A percentile compares a stretch with the other conserved stretches of the same genome.
phyloP scores from a whole-genome alignment of 345 rosid species.

The Ceriops tagal region DNA sequence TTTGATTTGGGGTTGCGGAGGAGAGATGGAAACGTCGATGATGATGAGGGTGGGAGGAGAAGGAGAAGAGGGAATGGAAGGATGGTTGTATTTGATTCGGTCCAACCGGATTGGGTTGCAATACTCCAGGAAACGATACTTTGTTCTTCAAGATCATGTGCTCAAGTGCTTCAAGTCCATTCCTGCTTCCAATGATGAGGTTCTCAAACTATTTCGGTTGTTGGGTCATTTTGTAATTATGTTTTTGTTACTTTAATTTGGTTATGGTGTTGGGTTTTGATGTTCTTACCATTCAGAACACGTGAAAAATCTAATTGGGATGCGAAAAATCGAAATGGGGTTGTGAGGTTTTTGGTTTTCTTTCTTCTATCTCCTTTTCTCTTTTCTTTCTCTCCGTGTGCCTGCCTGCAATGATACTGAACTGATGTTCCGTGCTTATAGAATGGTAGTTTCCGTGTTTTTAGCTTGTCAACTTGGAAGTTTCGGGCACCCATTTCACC shows the following conservation, averaged over 20 bases:
- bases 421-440: too few relatives aligned
- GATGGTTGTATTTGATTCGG: slow-evolving; percentile 79
- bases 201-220: slow-evolving; percentile 9
- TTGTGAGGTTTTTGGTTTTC: not conserved
- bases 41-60: not conserved
- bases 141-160: slow-evolving; percentile 60
- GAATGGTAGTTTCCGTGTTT: too few relatives aligned
- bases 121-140: slow-evolving; percentile 81
- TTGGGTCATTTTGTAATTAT: not conserved
- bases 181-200: slow-evolving; percentile 60
- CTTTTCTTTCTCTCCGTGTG: not conserved
- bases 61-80: slow-evolving; percentile 58
- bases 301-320: not conserved
- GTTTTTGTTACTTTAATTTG: not conserved
- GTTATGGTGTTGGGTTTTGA: not conserved
- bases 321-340: not conserved
- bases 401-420: too few relatives aligned
- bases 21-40: slow-evolving; percentile 41
- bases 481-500: too few relatives aligned
- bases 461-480: too few relatives aligned
- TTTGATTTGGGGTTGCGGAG: not conserved
- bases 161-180: slow-evolving; percentile 74
- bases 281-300: not conserved
- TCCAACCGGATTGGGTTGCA: slow-evolving; percentile 77
- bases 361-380: not conserved